A percentile compares a stretch with the other conserved stretches of the same genome.
Conservation (phyloP, 2,329 filamentous ascomycete genomes). For the Sclerotinia borealis region DNA sequence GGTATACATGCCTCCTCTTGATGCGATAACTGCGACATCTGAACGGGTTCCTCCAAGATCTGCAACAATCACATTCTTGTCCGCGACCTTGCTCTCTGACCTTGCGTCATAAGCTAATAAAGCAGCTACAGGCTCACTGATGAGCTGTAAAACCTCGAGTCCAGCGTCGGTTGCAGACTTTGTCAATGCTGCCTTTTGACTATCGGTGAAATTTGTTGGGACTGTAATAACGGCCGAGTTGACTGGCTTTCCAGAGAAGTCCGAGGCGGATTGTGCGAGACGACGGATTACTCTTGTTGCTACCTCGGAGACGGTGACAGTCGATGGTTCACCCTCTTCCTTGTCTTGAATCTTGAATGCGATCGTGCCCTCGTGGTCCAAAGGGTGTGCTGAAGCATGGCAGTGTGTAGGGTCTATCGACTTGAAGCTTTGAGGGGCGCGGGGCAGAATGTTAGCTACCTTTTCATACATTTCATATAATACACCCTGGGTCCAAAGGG, state of each 20-base stretch:
- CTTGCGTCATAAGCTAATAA: conserved; percentile 87
- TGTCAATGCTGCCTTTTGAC: conserved; percentile 75
- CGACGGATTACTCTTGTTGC: conserved; percentile 79
- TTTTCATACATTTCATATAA: background rate
- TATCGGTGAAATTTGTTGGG: conserved; percentile 86
- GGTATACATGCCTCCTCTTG: conserved; percentile 92
- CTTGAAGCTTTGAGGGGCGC: conserved; percentile 58
- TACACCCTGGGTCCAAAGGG: background rate
- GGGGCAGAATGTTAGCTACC: conserved; percentile 21
- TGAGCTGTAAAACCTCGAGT: conserved; percentile 86
- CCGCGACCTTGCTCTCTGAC: conserved; percentile 63
- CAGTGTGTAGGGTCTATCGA: conserved; percentile 93
- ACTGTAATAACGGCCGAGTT: conserved; percentile 93
- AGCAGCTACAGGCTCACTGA: conserved; percentile 84
- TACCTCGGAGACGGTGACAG: conserved; percentile 71
- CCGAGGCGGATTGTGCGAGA: conserved; percentile 74
- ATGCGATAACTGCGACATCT: conserved; percentile 85
- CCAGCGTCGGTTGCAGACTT: conserved; percentile 74
- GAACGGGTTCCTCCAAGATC: conserved; percentile 91
- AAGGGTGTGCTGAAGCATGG: conserved; percentile 87
- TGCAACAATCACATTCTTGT: conserved; percentile 88
- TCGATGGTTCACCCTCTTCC: conserved; percentile 56
- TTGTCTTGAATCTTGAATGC: conserved; percentile 82
- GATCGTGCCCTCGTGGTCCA: conserved; percentile 64
- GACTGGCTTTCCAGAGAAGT: conserved; percentile 88